Conservation (phyloP, 306 rosid genomes). For the Vicia faba region DNA sequence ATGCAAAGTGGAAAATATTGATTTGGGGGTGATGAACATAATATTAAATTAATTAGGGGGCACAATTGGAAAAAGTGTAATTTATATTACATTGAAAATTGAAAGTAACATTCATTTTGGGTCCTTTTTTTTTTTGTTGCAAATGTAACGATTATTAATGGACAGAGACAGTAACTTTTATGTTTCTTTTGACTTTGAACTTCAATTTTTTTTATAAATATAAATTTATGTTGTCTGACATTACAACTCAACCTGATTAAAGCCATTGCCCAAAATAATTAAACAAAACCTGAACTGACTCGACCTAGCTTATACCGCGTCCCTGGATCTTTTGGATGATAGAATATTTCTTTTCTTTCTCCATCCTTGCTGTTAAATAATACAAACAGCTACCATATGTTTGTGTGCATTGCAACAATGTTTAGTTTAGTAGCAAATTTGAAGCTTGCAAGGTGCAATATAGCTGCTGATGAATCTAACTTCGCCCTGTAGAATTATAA, state of each 20-base stretch:
- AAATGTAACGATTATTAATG: too few species aligned
- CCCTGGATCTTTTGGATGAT: background rate
- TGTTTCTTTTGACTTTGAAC: conserved; percentile 1
- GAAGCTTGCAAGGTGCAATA: background rate
- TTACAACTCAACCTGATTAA: background rate
- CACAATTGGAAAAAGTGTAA: too few species aligned
- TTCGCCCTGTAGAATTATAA: background rate
- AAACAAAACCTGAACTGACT: background rate
- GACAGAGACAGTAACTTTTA: background rate
- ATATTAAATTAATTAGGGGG: too few species aligned
- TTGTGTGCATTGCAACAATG: background rate
- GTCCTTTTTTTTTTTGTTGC: too few species aligned
- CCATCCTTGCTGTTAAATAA: background rate
- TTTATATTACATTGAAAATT: too few species aligned
- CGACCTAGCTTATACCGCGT: background rate
- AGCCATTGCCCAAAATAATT: background rate
- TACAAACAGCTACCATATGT: background rate
- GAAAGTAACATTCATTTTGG: too few species aligned
- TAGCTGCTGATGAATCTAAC: background rate
- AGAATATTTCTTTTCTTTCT: background rate
- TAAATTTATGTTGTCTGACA: background rate
- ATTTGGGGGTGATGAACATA: too few species aligned
- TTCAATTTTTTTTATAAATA: background rate
- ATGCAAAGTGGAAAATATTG: too few species aligned
- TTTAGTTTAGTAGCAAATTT: background rate